Conservation (phyloP, 768 basidiomycete species). For the Termitomyces sp. region DNA sequence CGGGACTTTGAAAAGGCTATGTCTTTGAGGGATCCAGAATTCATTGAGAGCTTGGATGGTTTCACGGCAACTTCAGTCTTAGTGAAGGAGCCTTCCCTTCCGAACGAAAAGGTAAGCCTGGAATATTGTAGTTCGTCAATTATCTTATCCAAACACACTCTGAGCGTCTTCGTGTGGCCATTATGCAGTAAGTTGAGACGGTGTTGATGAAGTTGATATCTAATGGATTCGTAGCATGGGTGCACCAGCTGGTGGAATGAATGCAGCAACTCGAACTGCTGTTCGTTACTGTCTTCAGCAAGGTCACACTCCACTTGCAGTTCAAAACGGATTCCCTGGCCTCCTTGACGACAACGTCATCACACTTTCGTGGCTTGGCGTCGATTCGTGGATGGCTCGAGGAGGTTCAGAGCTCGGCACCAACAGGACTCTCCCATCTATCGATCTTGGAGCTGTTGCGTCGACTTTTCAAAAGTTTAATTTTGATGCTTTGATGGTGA, state of each 20-base stretch:
- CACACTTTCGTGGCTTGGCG: slow-evolving; percentile 91
- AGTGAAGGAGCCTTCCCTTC: slow-evolving; percentile 46
- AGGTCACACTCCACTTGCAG: slow-evolving; percentile 85
- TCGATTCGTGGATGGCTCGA: slow-evolving; percentile 93
- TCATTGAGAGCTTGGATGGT: slow-evolving; percentile 76
- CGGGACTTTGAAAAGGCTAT: slow-evolving; percentile 87
- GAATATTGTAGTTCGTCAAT: not conserved
- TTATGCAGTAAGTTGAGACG: slow-evolving; percentile 70
- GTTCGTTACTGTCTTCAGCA: slow-evolving; percentile 90
- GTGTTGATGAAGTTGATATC: not conserved
- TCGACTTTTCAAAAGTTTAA: slow-evolving; percentile 84
- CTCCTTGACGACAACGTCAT: slow-evolving; percentile 84
- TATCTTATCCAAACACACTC: slow-evolving; percentile 9
- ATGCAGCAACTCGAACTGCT: slow-evolving; percentile 92
- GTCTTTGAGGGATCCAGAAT: slow-evolving; percentile 88
- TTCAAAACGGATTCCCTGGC: slow-evolving; percentile 95
- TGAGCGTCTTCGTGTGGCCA: slow-evolving; percentile 72
- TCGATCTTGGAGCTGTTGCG: slow-evolving; percentile 85
- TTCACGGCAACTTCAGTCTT: slow-evolving; percentile 71
- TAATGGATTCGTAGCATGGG: slow-evolving; percentile 59
- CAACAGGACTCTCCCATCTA: slow-evolving; percentile 82
- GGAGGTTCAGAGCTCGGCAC: slow-evolving; percentile 98
- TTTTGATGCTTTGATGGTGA: slow-evolving; percentile 76
- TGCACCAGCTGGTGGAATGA: slow-evolving; percentile 98
- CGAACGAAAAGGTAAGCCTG: slow-evolving; percentile 37